Conservation (phyloP, 768 basidiomycete species). For the Rhizopogon rudus region DNA sequence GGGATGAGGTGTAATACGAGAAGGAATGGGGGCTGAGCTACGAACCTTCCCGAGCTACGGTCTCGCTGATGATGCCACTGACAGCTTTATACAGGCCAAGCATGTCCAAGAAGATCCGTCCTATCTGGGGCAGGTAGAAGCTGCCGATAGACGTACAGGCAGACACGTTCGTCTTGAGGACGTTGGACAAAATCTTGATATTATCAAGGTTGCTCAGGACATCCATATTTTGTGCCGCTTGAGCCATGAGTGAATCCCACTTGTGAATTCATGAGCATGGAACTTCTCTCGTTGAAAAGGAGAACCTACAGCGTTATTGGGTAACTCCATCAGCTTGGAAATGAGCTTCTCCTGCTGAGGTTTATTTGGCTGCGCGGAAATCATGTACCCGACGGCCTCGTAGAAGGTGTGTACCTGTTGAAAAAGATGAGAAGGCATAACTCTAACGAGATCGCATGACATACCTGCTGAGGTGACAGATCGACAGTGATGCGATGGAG, state of each 20-base stretch:
- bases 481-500: conserved; percentile 94
- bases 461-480: conserved; percentile 80
- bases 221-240: conserved; percentile 89
- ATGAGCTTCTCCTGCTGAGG: conserved; percentile 95
- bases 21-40: not conserved
- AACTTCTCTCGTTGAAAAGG: not conserved
- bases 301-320: conserved; percentile 84
- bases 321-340: conserved; percentile 92
- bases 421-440: conserved; percentile 1
- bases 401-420: conserved; percentile 90
- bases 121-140: conserved; percentile 96
- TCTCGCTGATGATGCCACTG: conserved; percentile 92
- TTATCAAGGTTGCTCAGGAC: conserved; percentile 89
- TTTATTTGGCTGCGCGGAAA: conserved; percentile 97
- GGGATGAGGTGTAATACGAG: conserved; percentile 2
- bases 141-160: conserved; percentile 96
- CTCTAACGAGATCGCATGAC: conserved; percentile 3
- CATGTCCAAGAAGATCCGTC: conserved; percentile 96
- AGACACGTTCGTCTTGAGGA: conserved; percentile 97
- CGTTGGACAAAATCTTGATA: conserved; percentile 94
- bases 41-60: conserved; percentile 79
- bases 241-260: conserved; percentile 98
- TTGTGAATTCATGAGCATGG: conserved; percentile 24
- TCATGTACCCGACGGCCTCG: conserved; percentile 99
- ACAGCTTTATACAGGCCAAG: conserved; percentile 97